These are phyloP conservation scores for Penicillium palitans DNA, from an alignment of 2,329 filamentous ascomycete species.

Conservation along the genomic window DNA sequence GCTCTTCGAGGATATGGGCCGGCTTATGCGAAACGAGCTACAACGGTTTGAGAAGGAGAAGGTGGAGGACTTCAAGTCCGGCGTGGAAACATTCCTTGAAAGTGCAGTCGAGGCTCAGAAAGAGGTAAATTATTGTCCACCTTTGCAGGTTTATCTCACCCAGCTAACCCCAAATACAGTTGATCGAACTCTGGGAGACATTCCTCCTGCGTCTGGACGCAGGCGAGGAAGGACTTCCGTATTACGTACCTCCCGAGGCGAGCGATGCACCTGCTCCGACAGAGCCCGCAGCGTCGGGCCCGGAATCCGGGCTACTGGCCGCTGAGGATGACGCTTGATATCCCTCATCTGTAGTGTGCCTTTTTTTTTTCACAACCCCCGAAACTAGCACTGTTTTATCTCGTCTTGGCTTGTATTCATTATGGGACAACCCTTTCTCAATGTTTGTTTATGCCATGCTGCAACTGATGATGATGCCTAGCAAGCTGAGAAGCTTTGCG, in stretches of 20 bases:
- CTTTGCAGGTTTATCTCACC: background rate
- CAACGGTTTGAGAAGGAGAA: constrained; percentile 96
- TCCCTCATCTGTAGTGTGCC: too few relatives aligned
- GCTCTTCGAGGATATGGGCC: constrained; percentile 95
- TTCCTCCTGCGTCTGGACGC: constrained; percentile 95
- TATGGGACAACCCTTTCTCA: background rate
- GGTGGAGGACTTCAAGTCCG: constrained; percentile 98
- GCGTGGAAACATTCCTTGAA: constrained; percentile 95
- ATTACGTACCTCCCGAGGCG: constrained; percentile 38
- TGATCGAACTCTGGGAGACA: constrained; percentile 94
- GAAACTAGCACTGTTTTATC: background rate
- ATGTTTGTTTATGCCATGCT: constrained; percentile 5
- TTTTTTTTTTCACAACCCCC: background rate
- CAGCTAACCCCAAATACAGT: constrained; percentile 54
- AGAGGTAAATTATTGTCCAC: constrained; percentile 64
- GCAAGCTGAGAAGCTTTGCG: constrained; percentile 8
- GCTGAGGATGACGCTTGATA: constrained; percentile 20
- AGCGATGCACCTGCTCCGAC: constrained; percentile 18
- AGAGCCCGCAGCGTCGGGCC: constrained; percentile 19
- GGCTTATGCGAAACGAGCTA: constrained; percentile 84
- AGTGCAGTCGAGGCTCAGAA: constrained; percentile 98
- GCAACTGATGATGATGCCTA: constrained; percentile 12
- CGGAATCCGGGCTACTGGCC: constrained; percentile 10
- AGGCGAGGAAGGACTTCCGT: constrained; percentile 72
- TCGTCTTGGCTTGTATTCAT: constrained; percentile 7